Evolutionary conservation across 2,329 filamentous ascomycete genomes (phyloP).

Genomic region (Phialemoniopsis sp.): DNA sequence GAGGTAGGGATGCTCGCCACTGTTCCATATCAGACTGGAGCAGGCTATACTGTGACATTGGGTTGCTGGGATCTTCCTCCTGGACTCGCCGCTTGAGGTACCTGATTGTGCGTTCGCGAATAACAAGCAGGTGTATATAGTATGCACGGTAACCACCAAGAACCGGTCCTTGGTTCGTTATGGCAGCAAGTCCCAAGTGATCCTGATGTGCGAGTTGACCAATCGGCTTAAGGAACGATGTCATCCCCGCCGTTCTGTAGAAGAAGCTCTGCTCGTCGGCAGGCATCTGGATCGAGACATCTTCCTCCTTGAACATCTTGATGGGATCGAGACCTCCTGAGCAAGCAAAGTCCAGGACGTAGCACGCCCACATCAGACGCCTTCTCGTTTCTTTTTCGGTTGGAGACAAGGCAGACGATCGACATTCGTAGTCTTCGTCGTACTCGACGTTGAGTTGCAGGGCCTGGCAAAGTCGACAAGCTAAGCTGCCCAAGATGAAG

Average conservation of each 20-base stretch:
- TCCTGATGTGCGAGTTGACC: neutral
- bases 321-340: slow-evolving; percentile 7
- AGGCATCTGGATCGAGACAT: slow-evolving; percentile 4
- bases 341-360: slow-evolving; percentile 1
- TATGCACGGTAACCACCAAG: neutral
- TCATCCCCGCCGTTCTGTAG: slow-evolving; percentile 1
- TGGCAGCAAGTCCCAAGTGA: neutral
- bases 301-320: slow-evolving; percentile 1
- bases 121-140: neutral
- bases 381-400: slow-evolving; percentile 4
- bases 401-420: neutral
- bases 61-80: slow-evolving; percentile 2
- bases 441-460: slow-evolving; percentile 8
- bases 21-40: slow-evolving; percentile 2
- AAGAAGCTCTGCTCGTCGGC: slow-evolving; percentile 2
- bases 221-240: neutral
- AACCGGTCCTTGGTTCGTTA: neutral
- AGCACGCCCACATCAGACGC: slow-evolving; percentile 6
- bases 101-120: slow-evolving; percentile 2
- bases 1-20: slow-evolving; percentile 2
- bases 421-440: slow-evolving; percentile 1
- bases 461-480: slow-evolving; percentile 6
- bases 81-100: slow-evolving; percentile 4
- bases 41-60: neutral
- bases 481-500: slow-evolving; percentile 5